Conservation (phyloP, 345 rosid genomes). For the Ceriops tagal region DNA sequence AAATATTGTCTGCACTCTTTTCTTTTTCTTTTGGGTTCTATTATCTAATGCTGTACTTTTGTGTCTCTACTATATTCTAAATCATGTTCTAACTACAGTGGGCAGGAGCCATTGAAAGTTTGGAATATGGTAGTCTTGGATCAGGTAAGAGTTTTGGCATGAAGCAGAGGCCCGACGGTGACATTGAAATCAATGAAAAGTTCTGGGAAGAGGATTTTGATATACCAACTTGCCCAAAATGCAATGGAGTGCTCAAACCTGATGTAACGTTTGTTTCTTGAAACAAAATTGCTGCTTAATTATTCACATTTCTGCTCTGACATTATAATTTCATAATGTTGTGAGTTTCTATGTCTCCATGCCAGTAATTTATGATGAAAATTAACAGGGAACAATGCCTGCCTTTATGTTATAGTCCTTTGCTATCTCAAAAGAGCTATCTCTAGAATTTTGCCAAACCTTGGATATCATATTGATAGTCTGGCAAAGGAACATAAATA, state of each 20-base stretch:
- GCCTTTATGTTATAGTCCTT: background rate
- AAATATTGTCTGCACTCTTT: too few species aligned
- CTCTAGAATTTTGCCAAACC: too few species aligned
- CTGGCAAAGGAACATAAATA: too few species aligned
- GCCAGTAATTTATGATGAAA: background rate
- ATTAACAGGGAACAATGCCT: background rate
- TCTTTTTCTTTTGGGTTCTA: too few species aligned
- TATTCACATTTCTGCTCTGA: background rate
- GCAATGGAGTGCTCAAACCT: conserved; percentile 79
- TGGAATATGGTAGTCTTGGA: conserved; percentile 68
- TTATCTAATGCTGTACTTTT: background rate
- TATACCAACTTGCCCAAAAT: conserved; percentile 76
- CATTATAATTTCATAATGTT: background rate
- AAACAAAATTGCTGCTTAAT: background rate
- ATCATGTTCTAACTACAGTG: conserved; percentile 45
- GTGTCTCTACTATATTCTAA: background rate
- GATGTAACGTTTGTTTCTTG: conserved; percentile 44
- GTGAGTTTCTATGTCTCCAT: background rate
- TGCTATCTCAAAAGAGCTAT: too few species aligned
- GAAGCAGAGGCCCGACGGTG: conserved; percentile 98
- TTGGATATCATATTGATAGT: too few species aligned
- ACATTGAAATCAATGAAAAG: conserved; percentile 92
- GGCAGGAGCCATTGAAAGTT: conserved; percentile 86
- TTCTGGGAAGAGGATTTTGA: conserved; percentile 87
- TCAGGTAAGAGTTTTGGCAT: conserved; percentile 94